Base-by-base conservation (phyloP, 352 stramenopile genomes). In the Achlya hypogyna region DNA sequence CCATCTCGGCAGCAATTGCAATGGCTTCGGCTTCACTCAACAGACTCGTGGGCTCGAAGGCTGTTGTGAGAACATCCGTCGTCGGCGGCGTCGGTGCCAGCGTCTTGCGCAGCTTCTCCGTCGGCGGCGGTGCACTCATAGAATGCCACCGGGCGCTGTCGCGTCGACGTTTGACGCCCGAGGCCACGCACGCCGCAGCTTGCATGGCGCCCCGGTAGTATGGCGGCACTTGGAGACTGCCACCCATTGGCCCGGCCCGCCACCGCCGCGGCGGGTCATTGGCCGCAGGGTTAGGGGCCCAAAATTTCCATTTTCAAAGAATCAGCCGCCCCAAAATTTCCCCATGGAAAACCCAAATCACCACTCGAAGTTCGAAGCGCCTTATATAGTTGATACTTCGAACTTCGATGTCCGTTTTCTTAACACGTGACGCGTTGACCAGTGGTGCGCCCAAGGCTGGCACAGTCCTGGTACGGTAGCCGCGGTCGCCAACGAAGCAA, bases 1-100 rank as follows among this genome's bases (percentile, higher is more conserved):
- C 76, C 78, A 87, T 87, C 51, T 87, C 78, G 12, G 79, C 74
- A 1, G 75, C 74, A 28, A 85, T 72, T 20, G 70, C 71, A 32
- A 79, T 63, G 4, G 74, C 76, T 53, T 88, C 80, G n/a, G 60
- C 38, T 5, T 73, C 65, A 8, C 73, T 69, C 25, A 78, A 75
- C n/a, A 83, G 75, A 16, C 52, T 63, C 6, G 76, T 69, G 14
- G 73, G 67, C 22, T 85, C 76, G 25, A 87, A 77, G 45, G 71
- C 43, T 23, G 72, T 72, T 38, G 69, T 75, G 23, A 67, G 51
- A 4, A 67, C 60, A 12, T 54, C 49, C n/a, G 34, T 6, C 29
- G 49, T 54, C 23, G 49, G 16, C 49, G 29, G 49, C 8, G 16
- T 8, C 49, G 23, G 49, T 16, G 6, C 49, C 8, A 16, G 6